Base-by-base conservation (phyloP, 306 rosid species). In the Pachyrhizus erosus region DNA sequence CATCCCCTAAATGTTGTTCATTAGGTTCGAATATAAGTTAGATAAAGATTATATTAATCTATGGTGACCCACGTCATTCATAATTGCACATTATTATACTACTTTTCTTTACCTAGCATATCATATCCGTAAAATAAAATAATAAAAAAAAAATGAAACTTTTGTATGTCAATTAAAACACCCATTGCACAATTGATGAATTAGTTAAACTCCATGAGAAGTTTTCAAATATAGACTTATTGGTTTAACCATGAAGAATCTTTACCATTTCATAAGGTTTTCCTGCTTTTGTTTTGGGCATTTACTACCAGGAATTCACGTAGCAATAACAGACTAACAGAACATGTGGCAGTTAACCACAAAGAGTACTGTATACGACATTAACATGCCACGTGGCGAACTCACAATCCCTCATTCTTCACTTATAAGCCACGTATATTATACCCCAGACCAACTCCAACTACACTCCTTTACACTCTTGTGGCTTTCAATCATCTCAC, bases 401-500 rank as follows among this genome's bases (percentile, higher is more conserved):
- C 3, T 2, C 12, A 14, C 29, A 43, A 78, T 26, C 54, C 66
- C 70, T 45, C 11, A 21, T 64, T 20, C 73, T 55, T 77, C 83
- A 77, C 84, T 77, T 65, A 18, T 1, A 34, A 73, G 78, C 79
- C 89, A 86, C 86, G 81, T 82, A 81, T 62, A 31, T 40, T 62
- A 31, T 24, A 43, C 46, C 73, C 7, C 73, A 26, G 40, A 67
- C 72, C 86, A 83, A 76, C 83, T 42, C 57, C 40, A 31, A 11
- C 78, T 46, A 26, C 61, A 45, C 70, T 21, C 21, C 34, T 18
- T 43, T 10, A 9, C 39, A 3, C 77, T 52, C 6, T 61, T 61
- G 79, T 80, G 75, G 79, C 24, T 75, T 84, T 21, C 80, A 23
- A 58, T 39, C 78, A 39, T 42, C 82, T 37, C 40, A 37, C 40